Base-by-base conservation (phyloP, 495 filamentous ascomycete species). In the Aspergillus sclerotiicarbonarius region DNA sequence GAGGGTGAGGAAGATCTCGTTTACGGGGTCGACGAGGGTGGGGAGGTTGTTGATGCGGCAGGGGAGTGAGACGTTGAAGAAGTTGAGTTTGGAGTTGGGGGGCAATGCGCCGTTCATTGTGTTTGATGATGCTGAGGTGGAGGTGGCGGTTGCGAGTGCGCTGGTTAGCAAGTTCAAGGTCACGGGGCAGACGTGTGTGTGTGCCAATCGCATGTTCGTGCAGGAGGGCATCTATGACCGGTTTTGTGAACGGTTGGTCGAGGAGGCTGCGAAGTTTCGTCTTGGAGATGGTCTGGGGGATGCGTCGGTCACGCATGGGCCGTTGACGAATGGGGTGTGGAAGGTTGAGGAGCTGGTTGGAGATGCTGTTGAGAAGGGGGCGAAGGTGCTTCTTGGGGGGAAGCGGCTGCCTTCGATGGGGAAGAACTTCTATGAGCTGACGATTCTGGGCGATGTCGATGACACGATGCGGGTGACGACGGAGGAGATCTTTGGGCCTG, bases 51-150 rank as follows among this genome's bases (percentile, higher is more conserved):
- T 85, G 21, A 76, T 77, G 57, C 70, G 69, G 43, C 72, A 77
- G 51, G 76, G 76, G 35, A 69, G 79, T 1, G 71, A 77, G 19
- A 77, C 78, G 4, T 62, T 89, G 49, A 88, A 87, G 72, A 87
- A 86, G 57, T 70, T 85, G 8, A 83, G 79, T 2, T 79, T 88
- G 39, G 86, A 89, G 68, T 76, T 87, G 7, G 86, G 86, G 15
- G 86, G 86, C 10, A 88, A 89, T 64, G 81, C 81, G 20, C 85
- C 86, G 0, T 86, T 86, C 67, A 75, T 89, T 51, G 75, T 89
- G 18, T 89, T 87, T 61, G 80, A 87, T 50, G 86, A 89, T 60
- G 85, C 80, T 8, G 76, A 87, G 54, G 62, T 87, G 12, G 79
- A 84, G 6, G 68, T 74, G 21, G 82, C 85, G 3, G 70, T 81